Percentiles rank a stretch among this genome's conserved stretches.
Conservation (phyloP, 2,329 filamentous ascomycete genomes). For the Sarocladium kiliense region DNA sequence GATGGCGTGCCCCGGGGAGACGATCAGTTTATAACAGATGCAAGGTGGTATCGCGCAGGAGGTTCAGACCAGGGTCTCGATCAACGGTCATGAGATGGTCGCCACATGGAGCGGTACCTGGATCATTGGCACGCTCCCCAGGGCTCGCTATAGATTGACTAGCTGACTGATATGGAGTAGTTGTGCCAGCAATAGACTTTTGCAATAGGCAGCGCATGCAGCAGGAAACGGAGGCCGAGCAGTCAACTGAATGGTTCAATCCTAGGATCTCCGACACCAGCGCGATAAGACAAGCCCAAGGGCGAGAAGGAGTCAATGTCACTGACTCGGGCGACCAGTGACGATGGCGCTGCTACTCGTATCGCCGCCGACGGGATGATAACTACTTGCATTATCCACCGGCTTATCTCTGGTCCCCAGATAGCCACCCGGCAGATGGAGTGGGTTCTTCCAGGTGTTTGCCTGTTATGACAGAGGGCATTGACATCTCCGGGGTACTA, state of each 20-base stretch:
- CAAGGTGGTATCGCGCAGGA: background rate
- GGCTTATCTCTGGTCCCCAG: background rate
- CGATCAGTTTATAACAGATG: background rate
- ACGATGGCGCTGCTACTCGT: background rate
- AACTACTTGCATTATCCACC: too few species aligned
- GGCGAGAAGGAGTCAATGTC: background rate
- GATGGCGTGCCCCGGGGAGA: background rate
- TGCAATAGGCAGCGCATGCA: background rate
- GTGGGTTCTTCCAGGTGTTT: background rate
- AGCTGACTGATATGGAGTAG: too few species aligned
- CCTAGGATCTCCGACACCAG: background rate
- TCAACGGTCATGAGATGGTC: background rate
- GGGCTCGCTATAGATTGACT: too few species aligned
- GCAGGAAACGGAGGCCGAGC: too few species aligned
- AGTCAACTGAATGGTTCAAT: too few species aligned
- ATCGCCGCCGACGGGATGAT: background rate
- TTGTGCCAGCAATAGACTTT: too few species aligned
- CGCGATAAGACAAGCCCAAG: background rate
- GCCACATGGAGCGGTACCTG: background rate
- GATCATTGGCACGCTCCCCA: too few species aligned
- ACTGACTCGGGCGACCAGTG: background rate
- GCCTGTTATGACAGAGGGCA: background rate
- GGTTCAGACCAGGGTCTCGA: background rate
- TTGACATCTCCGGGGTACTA: background rate
- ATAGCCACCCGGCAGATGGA: background rate